Conservation (phyloP, 768 basidiomycete species). For the Leccinellum rugosiceps region DNA sequence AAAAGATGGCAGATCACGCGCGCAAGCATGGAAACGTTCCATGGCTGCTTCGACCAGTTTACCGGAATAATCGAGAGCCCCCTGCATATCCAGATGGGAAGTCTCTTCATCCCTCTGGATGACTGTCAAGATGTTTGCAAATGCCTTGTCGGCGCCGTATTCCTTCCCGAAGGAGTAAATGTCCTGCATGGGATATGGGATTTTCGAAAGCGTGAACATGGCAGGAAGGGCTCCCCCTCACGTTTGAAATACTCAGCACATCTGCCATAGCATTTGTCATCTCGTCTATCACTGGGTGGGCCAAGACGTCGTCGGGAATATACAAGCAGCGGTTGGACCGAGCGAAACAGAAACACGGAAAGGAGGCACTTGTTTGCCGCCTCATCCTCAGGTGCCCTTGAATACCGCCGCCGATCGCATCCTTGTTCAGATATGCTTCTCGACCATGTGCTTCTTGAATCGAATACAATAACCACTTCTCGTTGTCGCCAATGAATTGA, state of each 20-base stretch:
- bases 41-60: neutral
- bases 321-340: neutral
- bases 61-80: neutral
- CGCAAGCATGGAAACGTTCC: neutral
- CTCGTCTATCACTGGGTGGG: neutral
- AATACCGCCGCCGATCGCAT: too few species aligned
- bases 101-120: neutral
- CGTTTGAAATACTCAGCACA: neutral
- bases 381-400: neutral
- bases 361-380: too few species aligned
- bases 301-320: neutral
- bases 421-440: neutral
- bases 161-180: neutral
- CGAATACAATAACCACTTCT: neutral
- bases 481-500: neutral
- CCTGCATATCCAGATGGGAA: neutral
- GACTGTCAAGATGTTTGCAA: neutral
- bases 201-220: neutral
- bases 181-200: neutral
- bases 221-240: neutral
- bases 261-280: neutral
- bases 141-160: neutral
- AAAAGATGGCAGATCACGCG: neutral
- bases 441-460: neutral
- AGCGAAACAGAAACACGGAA: neutral